A percentile compares a stretch with the other conserved stretches of the same genome.
Conservation (phyloP, 352 stramenopile genomes). For the Phytophthora tubulina region DNA sequence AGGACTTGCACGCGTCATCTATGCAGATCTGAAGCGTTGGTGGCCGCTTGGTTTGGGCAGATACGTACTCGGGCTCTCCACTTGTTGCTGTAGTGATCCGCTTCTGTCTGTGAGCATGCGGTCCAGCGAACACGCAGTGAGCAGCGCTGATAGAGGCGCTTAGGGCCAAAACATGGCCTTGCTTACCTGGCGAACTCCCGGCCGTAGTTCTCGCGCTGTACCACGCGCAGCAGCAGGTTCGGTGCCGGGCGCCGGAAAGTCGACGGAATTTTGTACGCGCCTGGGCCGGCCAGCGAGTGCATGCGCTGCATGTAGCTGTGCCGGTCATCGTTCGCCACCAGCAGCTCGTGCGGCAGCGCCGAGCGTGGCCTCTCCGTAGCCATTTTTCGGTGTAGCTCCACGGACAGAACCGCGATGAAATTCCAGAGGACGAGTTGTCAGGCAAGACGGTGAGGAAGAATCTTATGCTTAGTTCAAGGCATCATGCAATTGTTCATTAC, state of each 20-base stretch:
- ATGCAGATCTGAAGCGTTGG: conserved; percentile 24
- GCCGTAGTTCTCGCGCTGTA: conserved; percentile 64
- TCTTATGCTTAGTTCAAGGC: neutral
- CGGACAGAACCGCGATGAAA: neutral
- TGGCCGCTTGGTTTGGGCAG: neutral
- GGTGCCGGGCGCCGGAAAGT: conserved; percentile 46
- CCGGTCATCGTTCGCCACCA: conserved; percentile 38
- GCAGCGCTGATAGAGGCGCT: conserved; percentile 14
- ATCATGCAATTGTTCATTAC: neutral
- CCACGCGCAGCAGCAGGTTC: conserved; percentile 52
- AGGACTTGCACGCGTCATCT: conserved; percentile 18
- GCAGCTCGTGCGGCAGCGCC: conserved; percentile 23
- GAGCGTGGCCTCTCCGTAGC: conserved; percentile 22
- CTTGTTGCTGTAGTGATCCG: conserved; percentile 22
- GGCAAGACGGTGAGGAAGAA: conserved; percentile 19
- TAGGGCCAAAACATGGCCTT: neutral
- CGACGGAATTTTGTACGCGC: conserved; percentile 69
- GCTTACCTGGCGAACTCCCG: conserved; percentile 66
- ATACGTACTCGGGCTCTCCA: conserved; percentile 18
- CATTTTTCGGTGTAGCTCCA: conserved; percentile 25
- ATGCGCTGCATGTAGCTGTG: conserved; percentile 69
- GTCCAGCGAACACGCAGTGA: conserved; percentile 12
- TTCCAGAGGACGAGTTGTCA: conserved; percentile 21
- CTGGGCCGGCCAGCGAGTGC: conserved; percentile 55
- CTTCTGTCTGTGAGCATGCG: conserved; percentile 38